Evolutionary conservation across 352 stramenopile species (phyloP), one percentile per base, ranked within the genome.

Genomic region (Pythium pyrilobum): DNA sequence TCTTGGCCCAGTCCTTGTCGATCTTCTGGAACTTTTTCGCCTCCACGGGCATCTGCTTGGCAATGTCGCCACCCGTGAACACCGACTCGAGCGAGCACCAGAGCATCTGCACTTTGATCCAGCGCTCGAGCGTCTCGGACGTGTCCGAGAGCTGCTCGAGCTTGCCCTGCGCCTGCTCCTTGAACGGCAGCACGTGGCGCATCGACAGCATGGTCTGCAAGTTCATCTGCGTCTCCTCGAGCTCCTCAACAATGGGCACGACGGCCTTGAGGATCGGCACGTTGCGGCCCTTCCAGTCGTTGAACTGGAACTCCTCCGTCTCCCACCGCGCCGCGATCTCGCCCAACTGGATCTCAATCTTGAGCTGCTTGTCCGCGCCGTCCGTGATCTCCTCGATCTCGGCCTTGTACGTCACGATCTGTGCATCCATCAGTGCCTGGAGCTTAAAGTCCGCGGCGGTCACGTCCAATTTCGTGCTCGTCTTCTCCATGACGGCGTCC

Each of bases 341-440:
- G 12, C 67, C 74, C 6, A 99, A 72, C 50, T 97, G 84, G 8
- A 96, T 66, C 57, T 99, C 92, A 56, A 99, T 99, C 64, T 98
- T 98, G 4, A 98, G 68, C 69, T 99, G 96, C 54, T 99, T 98
- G 56, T 99, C 96, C 2, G 97, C 97, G 20, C 95, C 92, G 52
- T 99, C 95, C 1, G 95, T 98, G 27, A 99, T 92, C 71, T 99
- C 96, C 76, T 99, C 93, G 38, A 99, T 98, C 18, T 99, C 93
- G 18, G 96, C 87, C 27, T 92, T 92, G 56, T 81, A 87, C 8
- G 70, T 66, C 5, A 98, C 85, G 44, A 99, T 93, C 32, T 96
- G 94, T 0, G 91, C 89, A 49, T 97, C 91, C 77, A 98, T 90
- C 2, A 99, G 71, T 33, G 95, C 88, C 56, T 98, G 82, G 1